Evolutionary conservation across 768 basidiomycete genomes (phyloP), one percentile per base, ranked within the genome.

Genomic region (Hericium coralloides): DNA sequence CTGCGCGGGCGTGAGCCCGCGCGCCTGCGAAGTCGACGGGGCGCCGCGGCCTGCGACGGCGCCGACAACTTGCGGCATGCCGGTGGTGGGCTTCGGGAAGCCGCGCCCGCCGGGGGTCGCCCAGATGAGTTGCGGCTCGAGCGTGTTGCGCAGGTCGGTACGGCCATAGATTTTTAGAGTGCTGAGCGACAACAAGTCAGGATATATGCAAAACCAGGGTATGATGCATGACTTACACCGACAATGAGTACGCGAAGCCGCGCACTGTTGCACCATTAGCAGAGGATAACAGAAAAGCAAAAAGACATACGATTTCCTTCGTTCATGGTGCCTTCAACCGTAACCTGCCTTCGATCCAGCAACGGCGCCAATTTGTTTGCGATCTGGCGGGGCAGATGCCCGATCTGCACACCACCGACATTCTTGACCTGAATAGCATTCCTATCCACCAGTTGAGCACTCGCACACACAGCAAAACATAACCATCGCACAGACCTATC

Each of bases 341-440:
- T 85, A 47, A 94, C 74, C 2, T 76, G 56, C 10, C 68, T 70
- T 47, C 71, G 70, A 66, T 95, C 92, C 52, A 94, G 78, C 22
- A 93, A 72, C 1, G 87, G 83, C 4, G 92, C 79, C 17, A 94
- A 73, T 62, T 79, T 78, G 0, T 67, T 53, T 0, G 81, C 88
- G 12, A 85, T 76, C 20, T 69, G 71, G 37, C 79, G 77, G 2
- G 89, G 84, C 22, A 94, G 66, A 69, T 94, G 92, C 1, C 92
- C 92, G 2, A 95, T 91, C 77, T 92, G 87, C 12, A 72, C 72
- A 1, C 76, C 74, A 2, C 78, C 74, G 43, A 92, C 91, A 65
- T 95, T 95, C 66, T 80, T 76, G 25, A 94, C 91, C 73, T 89
- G 81, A 23, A 92, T 84, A 2, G 88, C 86, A 68, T 91, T 89